Percentiles rank a stretch among this genome's conserved stretches.
Conservation (phyloP, 331 rosid species). For the Quercus phellos region DNA sequence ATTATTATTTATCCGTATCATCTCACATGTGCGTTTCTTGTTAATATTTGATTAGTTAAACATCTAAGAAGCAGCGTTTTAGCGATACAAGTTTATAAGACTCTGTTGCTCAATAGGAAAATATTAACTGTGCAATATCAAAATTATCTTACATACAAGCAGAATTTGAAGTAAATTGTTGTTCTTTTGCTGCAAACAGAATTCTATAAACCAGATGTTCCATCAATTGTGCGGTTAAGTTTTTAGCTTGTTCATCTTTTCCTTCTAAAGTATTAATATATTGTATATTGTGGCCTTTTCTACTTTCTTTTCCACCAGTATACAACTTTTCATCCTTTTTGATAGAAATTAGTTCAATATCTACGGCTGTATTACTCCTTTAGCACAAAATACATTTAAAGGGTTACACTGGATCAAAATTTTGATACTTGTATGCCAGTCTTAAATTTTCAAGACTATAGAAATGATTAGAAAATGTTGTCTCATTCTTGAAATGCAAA, state of each 20-base stretch:
- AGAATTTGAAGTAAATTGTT: not conserved
- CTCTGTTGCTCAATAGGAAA: not conserved
- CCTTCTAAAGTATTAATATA: not conserved
- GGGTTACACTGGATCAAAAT: not conserved
- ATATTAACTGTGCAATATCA: not conserved
- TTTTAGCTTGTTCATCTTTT: not conserved
- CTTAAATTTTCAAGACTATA: not conserved
- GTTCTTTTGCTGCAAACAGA: not conserved
- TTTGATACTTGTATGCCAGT: not conserved
- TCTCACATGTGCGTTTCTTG: no score
- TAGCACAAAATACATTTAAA: not conserved
- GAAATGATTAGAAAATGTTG: not conserved
- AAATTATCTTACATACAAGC: not conserved
- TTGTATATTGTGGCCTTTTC: not conserved
- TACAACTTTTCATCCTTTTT: not conserved
- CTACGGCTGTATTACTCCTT: not conserved
- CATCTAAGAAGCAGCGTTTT: not conserved
- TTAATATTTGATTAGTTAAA: no score
- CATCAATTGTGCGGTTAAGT: not conserved
- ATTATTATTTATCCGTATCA: no score
- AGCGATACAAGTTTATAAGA: not conserved
- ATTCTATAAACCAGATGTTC: slow-evolving; percentile 5
- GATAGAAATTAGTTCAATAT: not conserved
- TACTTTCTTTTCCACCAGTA: not conserved
- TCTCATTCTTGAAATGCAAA: not conserved